Conservation (phyloP, 805 yeast genomes). For the Saturnispora halmiae region DNA sequence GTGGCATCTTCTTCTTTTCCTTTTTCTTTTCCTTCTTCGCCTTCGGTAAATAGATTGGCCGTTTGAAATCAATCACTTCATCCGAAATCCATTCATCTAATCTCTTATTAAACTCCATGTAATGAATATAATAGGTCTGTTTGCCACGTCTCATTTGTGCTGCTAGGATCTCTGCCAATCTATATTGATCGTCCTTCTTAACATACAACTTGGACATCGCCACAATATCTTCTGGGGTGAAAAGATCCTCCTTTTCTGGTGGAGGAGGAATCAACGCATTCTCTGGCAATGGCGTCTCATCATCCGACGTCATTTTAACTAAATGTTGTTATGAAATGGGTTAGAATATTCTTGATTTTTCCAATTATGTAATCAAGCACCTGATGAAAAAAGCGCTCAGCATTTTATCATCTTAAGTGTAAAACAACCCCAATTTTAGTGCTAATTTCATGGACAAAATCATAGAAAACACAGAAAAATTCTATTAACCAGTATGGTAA, state of each 20-base stretch:
- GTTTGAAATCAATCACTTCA: slow-evolving; percentile 60
- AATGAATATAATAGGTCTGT: slow-evolving; percentile 83
- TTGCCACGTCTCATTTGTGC: slow-evolving; percentile 66
- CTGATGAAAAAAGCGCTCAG: too few species aligned
- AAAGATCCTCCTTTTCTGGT: slow-evolving; percentile 22
- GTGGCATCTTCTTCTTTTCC: slow-evolving; percentile 15
- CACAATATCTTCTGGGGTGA: slow-evolving; percentile 40
- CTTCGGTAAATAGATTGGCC: slow-evolving; percentile 65
- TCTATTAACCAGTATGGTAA: too few species aligned
- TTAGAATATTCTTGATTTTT: not conserved
- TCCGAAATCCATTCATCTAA: slow-evolving; percentile 88
- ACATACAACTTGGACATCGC: slow-evolving; percentile 81
- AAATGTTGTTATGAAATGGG: too few species aligned
- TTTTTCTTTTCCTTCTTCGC: slow-evolving; percentile 43
- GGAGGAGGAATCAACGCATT: slow-evolving; percentile 27
- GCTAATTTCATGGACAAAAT: too few species aligned
- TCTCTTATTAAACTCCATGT: slow-evolving; percentile 89
- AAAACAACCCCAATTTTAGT: too few species aligned
- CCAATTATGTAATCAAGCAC: too few species aligned
- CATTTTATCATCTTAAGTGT: too few species aligned
- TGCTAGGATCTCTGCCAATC: slow-evolving; percentile 81
- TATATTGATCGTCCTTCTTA: slow-evolving; percentile 65
- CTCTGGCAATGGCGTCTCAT: slow-evolving; percentile 25
- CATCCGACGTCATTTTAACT: slow-evolving; percentile 23
- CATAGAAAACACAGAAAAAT: too few species aligned